A percentile compares a stretch with the other conserved stretches of the same genome.
Evolutionary conservation across 1,139 yeast species (phyloP).

Genomic region (Sugiyamaella paludigena): DNA sequence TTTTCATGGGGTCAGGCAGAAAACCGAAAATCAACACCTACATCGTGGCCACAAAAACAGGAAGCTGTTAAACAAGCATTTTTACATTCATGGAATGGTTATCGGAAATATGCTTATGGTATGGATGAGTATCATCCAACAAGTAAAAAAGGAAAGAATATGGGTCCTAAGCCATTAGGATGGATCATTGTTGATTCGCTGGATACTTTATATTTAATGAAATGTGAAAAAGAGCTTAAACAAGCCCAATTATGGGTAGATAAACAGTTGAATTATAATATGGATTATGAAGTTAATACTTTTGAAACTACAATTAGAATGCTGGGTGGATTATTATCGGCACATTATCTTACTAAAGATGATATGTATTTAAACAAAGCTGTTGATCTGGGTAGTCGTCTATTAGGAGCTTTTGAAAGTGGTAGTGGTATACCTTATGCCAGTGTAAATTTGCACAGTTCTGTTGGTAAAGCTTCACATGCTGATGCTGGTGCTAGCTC

Average conservation of each 20-base stretch:
- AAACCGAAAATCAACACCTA: conserved; percentile 7
- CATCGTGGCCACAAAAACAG: conserved; percentile 47
- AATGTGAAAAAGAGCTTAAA: conserved; percentile 58
- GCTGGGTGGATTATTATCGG: conserved; percentile 88
- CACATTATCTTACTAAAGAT: conserved; percentile 68
- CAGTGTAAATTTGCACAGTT: conserved; percentile 67
- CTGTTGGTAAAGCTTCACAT: conserved; percentile 59
- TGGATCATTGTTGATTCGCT: conserved; percentile 93
- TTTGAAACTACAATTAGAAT: conserved; percentile 93
- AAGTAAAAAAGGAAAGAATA: conserved; percentile 60
- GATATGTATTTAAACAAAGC: conserved; percentile 77
- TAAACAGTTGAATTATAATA: conserved; percentile 54
- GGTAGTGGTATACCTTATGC: conserved; percentile 72
- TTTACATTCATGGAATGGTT: conserved; percentile 75
- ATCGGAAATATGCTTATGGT: conserved; percentile 82
- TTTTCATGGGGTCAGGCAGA: neutral
- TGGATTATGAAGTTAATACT: conserved; percentile 74
- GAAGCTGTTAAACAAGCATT: conserved; percentile 61
- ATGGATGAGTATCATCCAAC: conserved; percentile 66
- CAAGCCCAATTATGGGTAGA: conserved; percentile 75
- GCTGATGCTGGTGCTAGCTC: conserved; percentile 70
- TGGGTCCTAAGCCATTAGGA: conserved; percentile 84
- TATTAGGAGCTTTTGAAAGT: conserved; percentile 64
- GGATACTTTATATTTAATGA: conserved; percentile 84
- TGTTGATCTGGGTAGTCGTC: conserved; percentile 56